Percentiles rank a stretch among this genome's conserved stretches.
phyloP scores from a whole-genome alignment of 164 flowering plant species.

The Umbellularia californica region DNA sequence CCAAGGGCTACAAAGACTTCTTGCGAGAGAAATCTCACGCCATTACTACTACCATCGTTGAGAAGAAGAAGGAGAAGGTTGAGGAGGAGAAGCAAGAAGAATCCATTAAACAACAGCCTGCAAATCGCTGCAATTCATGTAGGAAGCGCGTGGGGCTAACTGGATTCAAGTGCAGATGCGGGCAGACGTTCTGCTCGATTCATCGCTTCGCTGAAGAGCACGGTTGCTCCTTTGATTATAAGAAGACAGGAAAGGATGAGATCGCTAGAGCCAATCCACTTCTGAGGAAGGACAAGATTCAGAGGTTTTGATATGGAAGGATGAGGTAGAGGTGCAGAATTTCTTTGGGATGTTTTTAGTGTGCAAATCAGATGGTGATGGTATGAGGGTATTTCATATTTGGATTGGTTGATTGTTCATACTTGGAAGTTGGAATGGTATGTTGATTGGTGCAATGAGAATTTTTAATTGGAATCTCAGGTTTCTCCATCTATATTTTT shows the following conservation, averaged over 20 bases:
- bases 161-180: constrained; percentile 59
- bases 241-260: constrained; percentile 49
- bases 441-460: no score
- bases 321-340: no score
- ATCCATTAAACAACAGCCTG: neutral
- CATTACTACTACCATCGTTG: neutral
- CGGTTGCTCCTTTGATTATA: constrained; percentile 54
- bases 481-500: no score
- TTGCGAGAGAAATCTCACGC: neutral
- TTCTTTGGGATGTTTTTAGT: no score
- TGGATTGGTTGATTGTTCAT: no score
- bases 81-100: neutral
- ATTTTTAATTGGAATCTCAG: no score
- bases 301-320: constrained; percentile 27
- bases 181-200: constrained; percentile 48
- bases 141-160: constrained; percentile 52
- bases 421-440: no score
- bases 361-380: no score
- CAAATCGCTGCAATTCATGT: constrained; percentile 50
- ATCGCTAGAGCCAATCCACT: constrained; percentile 62
- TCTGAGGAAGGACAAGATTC: constrained; percentile 57
- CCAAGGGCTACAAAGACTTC: neutral
- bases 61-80: neutral
- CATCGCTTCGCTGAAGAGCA: constrained; percentile 61
- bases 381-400: no score